Evolutionary conservation across 306 rosid genomes (phyloP).

Genomic region (Dalbergia cochinchinensis): DNA sequence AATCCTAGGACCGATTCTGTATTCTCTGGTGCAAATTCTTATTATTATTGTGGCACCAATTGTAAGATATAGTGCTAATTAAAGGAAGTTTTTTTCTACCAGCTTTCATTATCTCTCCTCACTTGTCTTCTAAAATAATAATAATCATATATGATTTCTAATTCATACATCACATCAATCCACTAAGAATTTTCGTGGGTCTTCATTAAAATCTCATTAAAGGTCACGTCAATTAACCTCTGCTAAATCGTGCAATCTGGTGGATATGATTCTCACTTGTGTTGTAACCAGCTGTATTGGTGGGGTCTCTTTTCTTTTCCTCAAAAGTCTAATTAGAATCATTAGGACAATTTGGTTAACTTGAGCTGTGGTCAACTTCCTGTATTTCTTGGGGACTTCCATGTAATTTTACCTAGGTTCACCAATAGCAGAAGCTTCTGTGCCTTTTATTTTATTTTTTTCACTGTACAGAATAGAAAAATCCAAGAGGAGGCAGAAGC

Average conservation of each 20-base stretch:
- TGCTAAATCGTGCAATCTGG: conserved; percentile 64
- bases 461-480: conserved; percentile 39
- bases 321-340: conserved; percentile 71
- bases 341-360: conserved; percentile 60
- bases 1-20: conserved; percentile 67
- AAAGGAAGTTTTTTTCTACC: conserved; percentile 48
- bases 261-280: conserved; percentile 70
- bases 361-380: conserved; percentile 64
- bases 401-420: conserved; percentile 41
- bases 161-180: conserved; percentile 57
- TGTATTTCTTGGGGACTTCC: conserved; percentile 44
- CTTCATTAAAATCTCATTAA: conserved; percentile 45
- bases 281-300: conserved; percentile 97
- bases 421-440: conserved; percentile 63
- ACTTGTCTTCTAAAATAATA: conserved; percentile 14
- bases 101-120: conserved; percentile 44
- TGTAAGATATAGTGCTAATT: conserved; percentile 79
- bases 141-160: conserved; percentile 41
- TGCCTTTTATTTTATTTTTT: conserved; percentile 15
- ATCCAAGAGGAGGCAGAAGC: conserved; percentile 17
- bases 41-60: conserved; percentile 55
- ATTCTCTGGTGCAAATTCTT: conserved; percentile 68
- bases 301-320: conserved; percentile 58
- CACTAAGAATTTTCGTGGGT: conserved; percentile 49
- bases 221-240: conserved; percentile 71